phyloP scores from a whole-genome alignment of 169 alveolate genomes.

The Amoebophrya sp. region DNA sequence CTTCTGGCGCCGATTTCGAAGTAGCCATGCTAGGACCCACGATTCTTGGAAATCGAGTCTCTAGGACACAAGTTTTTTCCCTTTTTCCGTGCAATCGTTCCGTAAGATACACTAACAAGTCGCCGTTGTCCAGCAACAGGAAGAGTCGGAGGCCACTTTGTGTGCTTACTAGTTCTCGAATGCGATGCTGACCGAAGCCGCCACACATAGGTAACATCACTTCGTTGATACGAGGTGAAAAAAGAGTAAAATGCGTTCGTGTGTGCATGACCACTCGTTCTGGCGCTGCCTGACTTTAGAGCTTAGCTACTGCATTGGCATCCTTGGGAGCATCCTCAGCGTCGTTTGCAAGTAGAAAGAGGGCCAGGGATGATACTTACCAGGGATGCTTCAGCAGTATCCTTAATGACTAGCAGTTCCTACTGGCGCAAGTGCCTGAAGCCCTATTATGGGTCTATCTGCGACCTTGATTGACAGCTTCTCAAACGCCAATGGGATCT shows the following conservation, averaged over 20 bases:
- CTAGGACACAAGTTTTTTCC: neutral
- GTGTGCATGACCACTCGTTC: neutral
- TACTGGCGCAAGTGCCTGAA: too few relatives aligned
- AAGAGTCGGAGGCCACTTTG: neutral
- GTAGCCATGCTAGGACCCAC: too few relatives aligned
- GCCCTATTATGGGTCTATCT: neutral
- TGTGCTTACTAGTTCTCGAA: neutral
- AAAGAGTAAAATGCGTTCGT: neutral
- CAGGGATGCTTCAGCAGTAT: too few relatives aligned
- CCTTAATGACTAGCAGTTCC: too few relatives aligned
- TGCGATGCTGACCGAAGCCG: neutral
- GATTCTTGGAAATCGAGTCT: neutral
- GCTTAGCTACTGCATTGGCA: too few relatives aligned
- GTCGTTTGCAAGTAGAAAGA: too few relatives aligned
- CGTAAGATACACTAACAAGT: neutral
- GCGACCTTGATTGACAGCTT: neutral
- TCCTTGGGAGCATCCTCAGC: too few relatives aligned
- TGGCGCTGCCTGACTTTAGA: neutral
- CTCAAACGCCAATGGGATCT: too few relatives aligned
- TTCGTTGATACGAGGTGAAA: neutral
- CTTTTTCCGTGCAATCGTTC: neutral
- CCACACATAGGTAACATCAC: neutral
- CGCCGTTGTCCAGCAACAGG: neutral
- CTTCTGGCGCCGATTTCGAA: too few relatives aligned
- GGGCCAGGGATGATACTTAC: too few relatives aligned